Evolutionary conservation across 2,329 filamentous ascomycete species (phyloP).

Genomic region (Fusarium musae): DNA sequence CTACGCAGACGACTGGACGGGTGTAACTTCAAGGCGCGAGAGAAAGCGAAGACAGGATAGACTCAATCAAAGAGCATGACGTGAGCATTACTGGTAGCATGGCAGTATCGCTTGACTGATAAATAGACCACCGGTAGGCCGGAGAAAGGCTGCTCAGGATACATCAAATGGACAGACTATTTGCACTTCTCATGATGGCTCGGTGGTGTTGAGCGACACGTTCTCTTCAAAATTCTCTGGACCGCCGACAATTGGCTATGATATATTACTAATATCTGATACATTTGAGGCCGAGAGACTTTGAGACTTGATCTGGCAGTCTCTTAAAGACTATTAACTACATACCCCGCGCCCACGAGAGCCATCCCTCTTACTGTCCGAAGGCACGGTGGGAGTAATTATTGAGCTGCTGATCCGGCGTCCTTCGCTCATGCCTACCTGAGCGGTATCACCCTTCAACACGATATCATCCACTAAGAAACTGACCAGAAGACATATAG

Average conservation of each 20-base stretch:
- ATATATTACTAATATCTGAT: background rate
- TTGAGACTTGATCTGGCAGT: background rate
- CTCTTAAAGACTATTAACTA: background rate
- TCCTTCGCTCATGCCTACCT: background rate
- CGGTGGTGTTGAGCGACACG: background rate
- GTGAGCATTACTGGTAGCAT: background rate
- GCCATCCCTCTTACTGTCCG: background rate
- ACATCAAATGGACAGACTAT: background rate
- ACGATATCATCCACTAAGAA: background rate
- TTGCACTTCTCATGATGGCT: background rate
- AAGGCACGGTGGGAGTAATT: too few relatives aligned
- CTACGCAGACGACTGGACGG: background rate
- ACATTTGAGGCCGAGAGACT: background rate
- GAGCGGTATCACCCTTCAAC: background rate
- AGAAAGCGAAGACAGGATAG: background rate
- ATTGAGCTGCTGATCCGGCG: too few relatives aligned
- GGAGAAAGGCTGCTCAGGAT: background rate
- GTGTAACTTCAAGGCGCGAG: background rate
- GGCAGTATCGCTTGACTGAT: background rate
- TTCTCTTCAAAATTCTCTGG: fast-evolving
- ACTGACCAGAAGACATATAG: background rate
- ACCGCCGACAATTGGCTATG: fast-evolving
- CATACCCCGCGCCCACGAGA: background rate
- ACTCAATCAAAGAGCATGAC: background rate
- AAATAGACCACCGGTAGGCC: background rate